Evolutionary conservation across 75 land plant species (phyloP), one percentile per base, ranked within the genome.

Genomic region (Sequoiadendron giganteum): DNA sequence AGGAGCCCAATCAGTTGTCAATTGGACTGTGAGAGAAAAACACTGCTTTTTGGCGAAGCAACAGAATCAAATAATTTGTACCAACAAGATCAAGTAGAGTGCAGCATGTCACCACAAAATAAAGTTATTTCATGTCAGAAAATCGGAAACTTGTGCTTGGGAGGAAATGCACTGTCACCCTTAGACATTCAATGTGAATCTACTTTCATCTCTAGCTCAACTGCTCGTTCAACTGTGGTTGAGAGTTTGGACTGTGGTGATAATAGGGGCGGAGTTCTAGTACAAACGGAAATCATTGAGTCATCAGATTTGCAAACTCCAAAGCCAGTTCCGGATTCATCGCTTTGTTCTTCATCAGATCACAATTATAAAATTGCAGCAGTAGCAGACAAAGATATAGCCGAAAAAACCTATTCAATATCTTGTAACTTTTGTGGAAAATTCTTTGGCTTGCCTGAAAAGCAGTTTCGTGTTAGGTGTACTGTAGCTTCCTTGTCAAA

Each of bases 391-490:
- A 77, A 36, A 85, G 21, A 19, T 89, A 52, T 25, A 54, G 70
- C 56, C 83, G 88, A 87, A 56, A 87, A 88, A 85, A 85, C 61
- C n/a, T 78, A 89, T 6, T 39, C 80, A 25, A 83, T 94, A 76
- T 87, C 61, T 61, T 94, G 95, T 79, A 76, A 80, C 14, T n/a
- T 54, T 77, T 94, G 95, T 73, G 90, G 83, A 83, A 89, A 82
- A 70, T 88, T 89, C 40, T 48, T 94, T 78, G 95, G 95, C n/a
- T 85, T 88, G 70, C 90, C 89, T 48, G 90, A 92, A 84, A 88
- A 92, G 25, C 72, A 88, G 39, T 88, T 83, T n/a, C 85, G 79
- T 85, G 87, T 93, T 25, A 25, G 25, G 18, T 92, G 94, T 45
- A 86, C 88, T 30, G 49, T 89, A 48, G 86, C 89, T 52, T 85